Base-by-base conservation (phyloP, 805 yeast genomes). In the Millerago galiae region DNA sequence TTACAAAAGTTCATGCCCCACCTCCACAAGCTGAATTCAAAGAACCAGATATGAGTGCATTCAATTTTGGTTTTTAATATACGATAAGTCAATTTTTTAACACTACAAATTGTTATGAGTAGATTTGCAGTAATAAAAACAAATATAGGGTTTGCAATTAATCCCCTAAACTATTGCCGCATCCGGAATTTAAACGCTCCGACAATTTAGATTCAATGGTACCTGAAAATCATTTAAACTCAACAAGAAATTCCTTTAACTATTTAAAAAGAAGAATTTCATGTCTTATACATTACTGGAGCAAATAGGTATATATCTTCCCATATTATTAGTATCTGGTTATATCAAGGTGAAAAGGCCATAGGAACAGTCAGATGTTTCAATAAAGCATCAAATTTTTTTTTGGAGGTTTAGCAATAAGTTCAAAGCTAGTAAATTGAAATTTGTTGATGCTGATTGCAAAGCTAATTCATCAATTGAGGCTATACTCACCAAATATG, bases 31-130 rank as follows among this genome's bases (percentile, higher is more conserved):
- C 68, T 3, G 75, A 72, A 29, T 81, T 79, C 57, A 73, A 71
- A 44, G 90, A 82, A 53, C 87, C 90, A 0, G 89, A 83, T 54
- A 81, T 83, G 89, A 78, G 83, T 57, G 73, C 86, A 0, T 82
- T 81, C 53, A 72, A 71, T 41, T 82, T 81, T 55, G 76, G 72
- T 10, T 58, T 56, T 35, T 58, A 39, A 42, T 14, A 6, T 29
- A 8, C 32, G 17, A 6, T 21, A 21, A 21, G 7, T 7, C 24
- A 21, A 21, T 5, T 21, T 21, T 21, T 5, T 21, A 7, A 7
- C 24, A 21, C 7, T 21, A 21, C 24, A 5, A 21, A 21, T 21
- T 21, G 24, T 21, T 21, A 21, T 21, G 7, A 21, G 24, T 21
- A 21, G 24, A 21, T 5, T 21, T 21, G 4, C 24, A 21, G 7